Conservation (phyloP, 2,329 filamentous ascomycete species). For the Neurospora sp. region DNA sequence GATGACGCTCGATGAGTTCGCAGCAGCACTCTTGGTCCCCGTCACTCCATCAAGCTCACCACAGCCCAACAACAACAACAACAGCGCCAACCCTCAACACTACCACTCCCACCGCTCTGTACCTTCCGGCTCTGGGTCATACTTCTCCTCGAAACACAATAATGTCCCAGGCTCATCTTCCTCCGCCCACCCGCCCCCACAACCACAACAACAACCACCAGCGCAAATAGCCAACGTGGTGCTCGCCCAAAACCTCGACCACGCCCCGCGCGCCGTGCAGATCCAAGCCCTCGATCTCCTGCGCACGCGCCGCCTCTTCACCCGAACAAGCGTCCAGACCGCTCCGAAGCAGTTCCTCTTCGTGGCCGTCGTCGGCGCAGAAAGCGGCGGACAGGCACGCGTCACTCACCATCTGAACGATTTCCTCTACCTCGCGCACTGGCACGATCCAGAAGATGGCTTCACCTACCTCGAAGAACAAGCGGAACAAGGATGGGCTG, state of each 20-base stretch:
- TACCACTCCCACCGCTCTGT: neutral
- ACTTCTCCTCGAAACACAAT: neutral
- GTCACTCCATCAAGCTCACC: slow-evolving; percentile 16
- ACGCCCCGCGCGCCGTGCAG: slow-evolving; percentile 66
- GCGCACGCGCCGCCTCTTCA: slow-evolving; percentile 68
- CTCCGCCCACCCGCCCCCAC: slow-evolving; percentile 3
- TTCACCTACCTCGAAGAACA: slow-evolving; percentile 65
- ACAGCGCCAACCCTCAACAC: neutral
- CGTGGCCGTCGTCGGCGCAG: slow-evolving; percentile 53
- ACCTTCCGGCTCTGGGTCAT: neutral
- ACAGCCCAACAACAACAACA: slow-evolving; percentile 6
- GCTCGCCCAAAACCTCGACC: slow-evolving; percentile 70
- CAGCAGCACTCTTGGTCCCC: slow-evolving; percentile 52
- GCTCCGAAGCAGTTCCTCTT: slow-evolving; percentile 75
- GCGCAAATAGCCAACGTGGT: slow-evolving; percentile 67
- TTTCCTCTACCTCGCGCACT: slow-evolving; percentile 79
- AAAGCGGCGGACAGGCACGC: slow-evolving; percentile 25
- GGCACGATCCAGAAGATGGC: slow-evolving; percentile 63
- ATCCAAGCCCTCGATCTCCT: slow-evolving; percentile 73
- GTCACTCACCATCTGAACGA: slow-evolving; percentile 61
- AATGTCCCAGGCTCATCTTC: neutral
- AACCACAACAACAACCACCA: slow-evolving; percentile 10
- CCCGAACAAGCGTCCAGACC: slow-evolving; percentile 60
- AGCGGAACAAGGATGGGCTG: slow-evolving; percentile 18
- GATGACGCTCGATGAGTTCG: slow-evolving; percentile 76